A percentile compares a stretch with the other conserved stretches of the same genome.
phyloP scores from a whole-genome alignment of 73 alveolate species.

The Blepharisma japonicum region DNA sequence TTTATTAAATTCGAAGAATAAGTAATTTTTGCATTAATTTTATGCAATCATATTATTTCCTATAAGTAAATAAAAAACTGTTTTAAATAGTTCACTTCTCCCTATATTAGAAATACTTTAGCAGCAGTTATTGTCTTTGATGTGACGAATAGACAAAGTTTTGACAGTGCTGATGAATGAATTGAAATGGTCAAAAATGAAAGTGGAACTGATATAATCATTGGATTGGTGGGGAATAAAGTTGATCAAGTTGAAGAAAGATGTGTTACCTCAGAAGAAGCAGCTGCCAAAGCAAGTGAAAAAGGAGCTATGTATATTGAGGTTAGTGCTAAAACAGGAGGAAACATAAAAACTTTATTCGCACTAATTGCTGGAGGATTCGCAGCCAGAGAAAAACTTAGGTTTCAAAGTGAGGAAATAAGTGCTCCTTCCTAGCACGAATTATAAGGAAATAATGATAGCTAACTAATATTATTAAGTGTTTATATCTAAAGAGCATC shows the following conservation, averaged over 20 bases:
- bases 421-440: too few relatives aligned
- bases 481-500: too few relatives aligned
- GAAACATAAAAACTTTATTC: conserved; percentile 45
- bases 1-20: too few relatives aligned
- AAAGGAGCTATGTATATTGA: conserved; percentile 49
- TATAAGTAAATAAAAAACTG: too few relatives aligned
- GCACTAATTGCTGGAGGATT: too few relatives aligned
- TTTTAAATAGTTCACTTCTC: too few relatives aligned
- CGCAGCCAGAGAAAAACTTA: too few relatives aligned
- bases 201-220: conserved; percentile 86
- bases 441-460: too few relatives aligned
- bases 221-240: conserved; percentile 89
- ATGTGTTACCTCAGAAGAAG: conserved; percentile 57
- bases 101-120: conserved; percentile 56
- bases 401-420: too few relatives aligned
- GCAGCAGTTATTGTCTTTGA: conserved; percentile 76
- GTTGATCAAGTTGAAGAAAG: conserved; percentile 73
- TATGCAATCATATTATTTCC: too few relatives aligned
- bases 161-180: conserved; percentile 74
- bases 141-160: conserved; percentile 52
- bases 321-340: conserved; percentile 66
- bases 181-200: conserved; percentile 76
- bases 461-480: too few relatives aligned
- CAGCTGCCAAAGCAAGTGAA: conserved; percentile 37
- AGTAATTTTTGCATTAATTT: too few relatives aligned